phyloP scores from a whole-genome alignment of 1,284 basidiomycete genomes.

The Schizopora paradoxa region DNA sequence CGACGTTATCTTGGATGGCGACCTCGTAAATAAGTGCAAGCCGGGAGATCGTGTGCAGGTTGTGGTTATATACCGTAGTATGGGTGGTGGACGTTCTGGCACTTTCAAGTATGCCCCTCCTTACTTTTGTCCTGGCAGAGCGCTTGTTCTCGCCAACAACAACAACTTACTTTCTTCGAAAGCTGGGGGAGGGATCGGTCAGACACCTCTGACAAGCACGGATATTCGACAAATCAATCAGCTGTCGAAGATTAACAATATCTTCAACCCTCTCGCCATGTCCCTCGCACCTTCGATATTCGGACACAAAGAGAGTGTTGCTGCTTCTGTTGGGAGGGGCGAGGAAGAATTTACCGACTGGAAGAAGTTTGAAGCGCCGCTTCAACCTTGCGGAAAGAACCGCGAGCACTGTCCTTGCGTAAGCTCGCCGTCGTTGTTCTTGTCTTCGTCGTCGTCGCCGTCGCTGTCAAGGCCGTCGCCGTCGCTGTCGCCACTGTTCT shows the following conservation, averaged over 20 bases:
- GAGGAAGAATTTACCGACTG: conserved; percentile 97
- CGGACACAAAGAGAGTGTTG: conserved; percentile 90
- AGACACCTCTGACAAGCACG: conserved; percentile 86
- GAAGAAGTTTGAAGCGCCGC: too few species aligned
- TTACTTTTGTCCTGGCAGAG: conserved; percentile 36
- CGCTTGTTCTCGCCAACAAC: conserved; percentile 93
- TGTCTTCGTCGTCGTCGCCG: too few species aligned
- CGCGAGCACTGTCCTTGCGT: too few species aligned
- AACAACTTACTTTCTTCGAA: conserved; percentile 96
- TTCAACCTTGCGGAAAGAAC: too few species aligned
- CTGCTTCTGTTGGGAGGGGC: conserved; percentile 92
- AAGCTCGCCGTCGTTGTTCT: too few species aligned
- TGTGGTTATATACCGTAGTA: conserved; percentile 91
- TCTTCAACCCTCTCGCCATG: conserved; percentile 86
- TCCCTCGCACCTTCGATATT: conserved; percentile 98
- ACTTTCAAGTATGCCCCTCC: conserved; percentile 79
- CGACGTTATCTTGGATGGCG: conserved; percentile 94
- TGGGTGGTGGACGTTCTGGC: conserved; percentile 86
- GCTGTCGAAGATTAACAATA: conserved; percentile 79
- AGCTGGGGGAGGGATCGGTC: conserved; percentile 92
- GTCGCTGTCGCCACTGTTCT: too few species aligned
- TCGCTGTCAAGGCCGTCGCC: too few species aligned
- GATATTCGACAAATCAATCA: conserved; percentile 98
- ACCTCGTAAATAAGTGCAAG: conserved; percentile 95
- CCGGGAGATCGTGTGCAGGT: conserved; percentile 97